Evolutionary conservation across 108 stramenopile genomes (phyloP), one percentile per base, ranked within the genome.

Genomic region (Discostella stelligeroides): DNA sequence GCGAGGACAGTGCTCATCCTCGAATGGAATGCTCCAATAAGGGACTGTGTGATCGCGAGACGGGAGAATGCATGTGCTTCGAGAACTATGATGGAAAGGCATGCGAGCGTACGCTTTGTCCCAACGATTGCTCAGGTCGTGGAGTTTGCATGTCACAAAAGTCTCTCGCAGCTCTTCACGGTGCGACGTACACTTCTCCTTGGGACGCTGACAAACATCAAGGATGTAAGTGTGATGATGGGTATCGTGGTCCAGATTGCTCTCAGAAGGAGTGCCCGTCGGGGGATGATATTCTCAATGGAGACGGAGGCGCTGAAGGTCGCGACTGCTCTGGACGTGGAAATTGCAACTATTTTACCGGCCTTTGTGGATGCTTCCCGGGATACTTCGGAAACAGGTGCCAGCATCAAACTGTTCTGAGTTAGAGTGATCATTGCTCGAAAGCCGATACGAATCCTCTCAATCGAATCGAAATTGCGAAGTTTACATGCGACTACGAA

Each of bases 181-280:
- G 83, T n/a, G 66, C 76, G 23, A 77, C 67, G 20, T 84, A 84
- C 67, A 47, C 56, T 20, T 48, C 76, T 54, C 76, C 88, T 30
- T 92, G 92, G 95, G 95, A 95, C 67, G 88, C 91, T 17, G 68
- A 80, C 30, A 92, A 93, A 72, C 77, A 88, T 65, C 80, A 82
- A 45, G 92, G 92, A 29, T 95, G 95, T 80, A 84, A 80, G 70
- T 95, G 95, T 66, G 95, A 95, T 75, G 40, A 70, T 14, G 95
- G 92, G 20, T 95, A 71, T 72, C 87, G 88, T 70, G 95, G 95
- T 20, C 83, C 91, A 4, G 95, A 95, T 82, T 95, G 95, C 76
- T 86, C 82, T 23, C 85, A 81, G 66, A 81, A 82, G 66, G 91
- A 92, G 73, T 92, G 91, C 55, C 91, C 91, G 18, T 88, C 91